Conservation (phyloP, 495 filamentous ascomycete species). For the Penicillium samsonianum region DNA sequence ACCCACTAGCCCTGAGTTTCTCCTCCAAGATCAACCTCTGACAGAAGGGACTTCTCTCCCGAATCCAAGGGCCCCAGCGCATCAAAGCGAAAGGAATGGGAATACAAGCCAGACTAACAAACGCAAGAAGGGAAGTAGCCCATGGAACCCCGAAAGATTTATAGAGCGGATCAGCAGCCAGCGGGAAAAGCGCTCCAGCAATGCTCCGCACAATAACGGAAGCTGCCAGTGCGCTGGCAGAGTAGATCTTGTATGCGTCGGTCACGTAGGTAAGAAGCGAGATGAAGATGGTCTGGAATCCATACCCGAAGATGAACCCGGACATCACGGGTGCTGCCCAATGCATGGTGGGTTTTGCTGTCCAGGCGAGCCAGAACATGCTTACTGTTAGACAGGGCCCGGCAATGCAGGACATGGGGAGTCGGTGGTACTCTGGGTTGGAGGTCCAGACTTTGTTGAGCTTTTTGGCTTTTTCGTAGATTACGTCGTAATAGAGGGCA, state of each 20-base stretch:
- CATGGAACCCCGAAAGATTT: conserved; percentile 42
- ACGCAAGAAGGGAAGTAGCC: conserved; percentile 49
- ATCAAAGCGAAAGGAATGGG: conserved; percentile 46
- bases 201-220: conserved; percentile 60
- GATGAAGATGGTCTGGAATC: conserved; percentile 67
- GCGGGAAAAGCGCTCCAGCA: conserved; percentile 58
- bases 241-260: conserved; percentile 72
- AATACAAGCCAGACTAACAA: conserved; percentile 42
- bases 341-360: conserved; percentile 53
- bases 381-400: conserved; percentile 61
- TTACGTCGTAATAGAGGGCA: conserved; percentile 56
- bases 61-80: conserved; percentile 37
- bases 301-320: conserved; percentile 68
- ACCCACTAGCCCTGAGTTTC: conserved; percentile 19
- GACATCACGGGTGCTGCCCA: conserved; percentile 66
- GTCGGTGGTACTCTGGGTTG: conserved; percentile 61
- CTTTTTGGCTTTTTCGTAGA: conserved; percentile 46
- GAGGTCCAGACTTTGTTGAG: conserved; percentile 41
- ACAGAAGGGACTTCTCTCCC: conserved; percentile 44
- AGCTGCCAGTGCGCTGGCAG: conserved; percentile 69
- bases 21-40: conserved; percentile 36
- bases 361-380: conserved; percentile 76
- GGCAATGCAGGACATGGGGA: conserved; percentile 66
- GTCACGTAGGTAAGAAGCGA: conserved; percentile 74
- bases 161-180: conserved; percentile 47